These are phyloP conservation scores for Tricholoma terreum DNA, from an alignment of 768 basidiomycete genomes.

Conservation along the genomic window DNA sequence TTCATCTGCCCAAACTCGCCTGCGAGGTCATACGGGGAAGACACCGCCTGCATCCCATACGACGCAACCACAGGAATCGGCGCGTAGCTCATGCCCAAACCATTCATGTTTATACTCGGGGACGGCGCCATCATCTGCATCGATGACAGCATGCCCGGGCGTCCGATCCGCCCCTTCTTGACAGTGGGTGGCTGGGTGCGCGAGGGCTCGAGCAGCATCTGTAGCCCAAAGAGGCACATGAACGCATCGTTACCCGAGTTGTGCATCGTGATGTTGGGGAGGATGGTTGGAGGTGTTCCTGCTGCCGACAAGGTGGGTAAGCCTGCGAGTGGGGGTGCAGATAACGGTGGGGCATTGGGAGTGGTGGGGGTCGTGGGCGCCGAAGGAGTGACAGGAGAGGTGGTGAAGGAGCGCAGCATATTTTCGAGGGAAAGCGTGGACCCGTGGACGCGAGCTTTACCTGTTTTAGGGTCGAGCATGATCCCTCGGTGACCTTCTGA, in stretches of 20 bases:
- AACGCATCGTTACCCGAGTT: constrained; percentile 85
- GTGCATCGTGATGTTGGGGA: constrained; percentile 48
- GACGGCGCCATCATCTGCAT: constrained; percentile 1
- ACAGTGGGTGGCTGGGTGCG: constrained; percentile 35
- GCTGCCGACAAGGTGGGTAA: neutral
- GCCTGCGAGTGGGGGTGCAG: constrained; percentile 1
- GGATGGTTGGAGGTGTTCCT: constrained; percentile 13
- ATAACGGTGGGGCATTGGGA: constrained; percentile 12
- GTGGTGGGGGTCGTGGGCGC: constrained; percentile 12
- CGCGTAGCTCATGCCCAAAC: constrained; percentile 14
- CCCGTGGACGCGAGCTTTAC: constrained; percentile 46
- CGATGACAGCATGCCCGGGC: neutral
- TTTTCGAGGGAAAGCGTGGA: constrained; percentile 61
- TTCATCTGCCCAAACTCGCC: constrained; percentile 41
- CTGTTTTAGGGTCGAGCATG: constrained; percentile 61
- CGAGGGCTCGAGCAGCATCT: constrained; percentile 61
- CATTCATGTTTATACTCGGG: constrained; percentile 2
- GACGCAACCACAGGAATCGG: neutral
- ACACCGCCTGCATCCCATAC: constrained; percentile 4
- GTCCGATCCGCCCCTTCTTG: constrained; percentile 25
- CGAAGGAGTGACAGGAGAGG: constrained; percentile 27
- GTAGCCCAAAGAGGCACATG: constrained; percentile 63
- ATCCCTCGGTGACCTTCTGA: constrained; percentile 50
- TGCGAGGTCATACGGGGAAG: constrained; percentile 31
- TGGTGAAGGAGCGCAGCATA: constrained; percentile 57